These are phyloP conservation scores for Oryza coarctata DNA, from an alignment of 176 grass and related monocot species.

Conservation along the genomic window DNA sequence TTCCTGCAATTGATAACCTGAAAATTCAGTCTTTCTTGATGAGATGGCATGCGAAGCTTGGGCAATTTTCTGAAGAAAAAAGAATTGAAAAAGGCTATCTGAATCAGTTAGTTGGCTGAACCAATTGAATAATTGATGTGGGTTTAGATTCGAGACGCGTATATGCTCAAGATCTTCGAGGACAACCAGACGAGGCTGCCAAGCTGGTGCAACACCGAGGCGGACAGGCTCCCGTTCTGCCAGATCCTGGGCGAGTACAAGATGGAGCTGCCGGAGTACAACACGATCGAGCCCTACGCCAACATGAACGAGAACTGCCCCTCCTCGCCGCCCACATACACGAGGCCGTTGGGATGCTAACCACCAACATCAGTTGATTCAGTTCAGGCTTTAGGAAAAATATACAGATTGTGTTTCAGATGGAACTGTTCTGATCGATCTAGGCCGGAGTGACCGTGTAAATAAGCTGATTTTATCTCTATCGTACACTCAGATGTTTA, in stretches of 20 bases:
- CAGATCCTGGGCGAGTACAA: slow-evolving; percentile 89
- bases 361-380: not conserved
- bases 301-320: slow-evolving; percentile 99
- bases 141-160: slow-evolving; percentile 81
- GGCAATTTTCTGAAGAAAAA: not conserved
- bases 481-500: not conserved
- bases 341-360: slow-evolving; percentile 29
- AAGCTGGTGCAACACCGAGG: slow-evolving; percentile 65
- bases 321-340: slow-evolving; percentile 66
- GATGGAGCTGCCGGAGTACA: slow-evolving; percentile 91
- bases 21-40: too few relatives aligned
- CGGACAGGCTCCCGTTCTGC: slow-evolving; percentile 72
- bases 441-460: not conserved
- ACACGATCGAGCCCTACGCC: slow-evolving; percentile 78
- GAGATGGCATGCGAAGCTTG: not conserved
- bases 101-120: not conserved
- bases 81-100: not conserved
- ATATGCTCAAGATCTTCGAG: slow-evolving; percentile 94
- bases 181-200: slow-evolving; percentile 79
- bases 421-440: not conserved
- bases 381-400: not conserved
- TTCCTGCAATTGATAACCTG: not conserved
- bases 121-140: not conserved
- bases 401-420: not conserved
- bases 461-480: not conserved